Conservation (phyloP, 164 flowering plant species). For the Tetracentron sinense region DNA sequence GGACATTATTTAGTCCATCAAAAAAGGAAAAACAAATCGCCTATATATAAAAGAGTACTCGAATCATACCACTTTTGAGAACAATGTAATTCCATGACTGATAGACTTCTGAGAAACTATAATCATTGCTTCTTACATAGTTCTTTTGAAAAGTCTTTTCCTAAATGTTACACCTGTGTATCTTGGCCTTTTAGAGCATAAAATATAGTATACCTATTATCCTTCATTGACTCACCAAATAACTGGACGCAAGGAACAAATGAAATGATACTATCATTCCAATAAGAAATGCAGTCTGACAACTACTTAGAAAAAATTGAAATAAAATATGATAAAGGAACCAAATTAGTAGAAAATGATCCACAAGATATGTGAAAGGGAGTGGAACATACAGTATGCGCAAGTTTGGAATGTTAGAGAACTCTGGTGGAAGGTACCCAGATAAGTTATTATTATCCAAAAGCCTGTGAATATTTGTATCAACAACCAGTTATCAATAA, state of each 20-base stretch:
- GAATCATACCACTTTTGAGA: no score
- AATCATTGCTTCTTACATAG: no score
- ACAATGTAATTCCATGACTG: no score
- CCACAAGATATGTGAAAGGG: neutral
- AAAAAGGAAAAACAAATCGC: neutral
- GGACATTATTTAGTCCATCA: neutral
- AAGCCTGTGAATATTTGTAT: conserved; percentile 40
- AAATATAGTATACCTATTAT: neutral
- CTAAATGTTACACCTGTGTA: no score
- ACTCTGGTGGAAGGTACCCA: conserved; percentile 71
- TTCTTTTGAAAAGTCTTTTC: no score
- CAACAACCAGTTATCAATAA: neutral
- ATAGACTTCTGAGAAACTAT: no score
- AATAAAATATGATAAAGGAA: no score
- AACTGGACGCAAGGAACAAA: neutral
- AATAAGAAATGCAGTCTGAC: no score
- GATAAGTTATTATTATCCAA: conserved; percentile 74
- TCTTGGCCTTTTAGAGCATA: no score
- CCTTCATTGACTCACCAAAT: neutral
- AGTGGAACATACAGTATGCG: conserved; percentile 50
- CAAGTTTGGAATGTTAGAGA: conserved; percentile 35
- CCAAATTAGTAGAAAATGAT: no score
- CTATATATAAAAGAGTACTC: neutral
- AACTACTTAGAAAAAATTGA: no score
- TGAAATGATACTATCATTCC: neutral